These are phyloP conservation scores for Sporobolomyces roseus DNA, from an alignment of 768 basidiomycete species.

Conservation along the genomic window DNA sequence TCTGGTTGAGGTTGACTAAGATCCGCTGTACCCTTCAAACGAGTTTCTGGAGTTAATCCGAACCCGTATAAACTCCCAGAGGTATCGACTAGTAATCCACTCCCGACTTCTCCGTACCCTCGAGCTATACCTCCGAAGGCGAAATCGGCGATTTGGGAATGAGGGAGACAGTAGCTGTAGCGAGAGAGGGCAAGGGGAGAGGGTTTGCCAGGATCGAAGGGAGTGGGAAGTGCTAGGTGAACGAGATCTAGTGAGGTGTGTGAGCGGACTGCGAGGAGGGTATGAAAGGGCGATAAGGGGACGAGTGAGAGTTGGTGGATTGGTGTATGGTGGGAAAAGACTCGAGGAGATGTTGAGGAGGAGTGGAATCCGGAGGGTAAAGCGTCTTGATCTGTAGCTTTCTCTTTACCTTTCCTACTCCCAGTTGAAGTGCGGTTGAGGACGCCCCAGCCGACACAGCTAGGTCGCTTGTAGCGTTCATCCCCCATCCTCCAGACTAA, in stretches of 20 bases:
- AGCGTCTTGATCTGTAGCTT: neutral
- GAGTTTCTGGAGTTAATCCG: neutral
- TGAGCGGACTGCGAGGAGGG: constrained; percentile 23
- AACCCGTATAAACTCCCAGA: constrained; percentile 28
- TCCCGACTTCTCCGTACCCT: neutral
- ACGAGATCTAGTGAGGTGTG: constrained; percentile 24
- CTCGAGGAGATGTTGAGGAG: too few species aligned
- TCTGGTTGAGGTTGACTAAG: neutral
- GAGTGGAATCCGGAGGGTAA: neutral
- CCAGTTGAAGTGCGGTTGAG: neutral
- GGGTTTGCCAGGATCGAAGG: neutral
- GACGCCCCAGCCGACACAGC: constrained; percentile 14
- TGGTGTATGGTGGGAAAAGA: constrained; percentile 2
- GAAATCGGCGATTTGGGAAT: constrained; percentile 24
- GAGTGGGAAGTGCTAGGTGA: neutral
- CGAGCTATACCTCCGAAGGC: neutral
- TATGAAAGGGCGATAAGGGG: neutral
- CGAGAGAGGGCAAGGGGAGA: neutral
- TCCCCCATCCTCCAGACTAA: constrained; percentile 18
- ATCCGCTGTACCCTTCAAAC: too few species aligned
- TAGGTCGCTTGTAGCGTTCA: neutral
- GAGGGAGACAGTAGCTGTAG: constrained; percentile 9
- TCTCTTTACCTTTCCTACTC: constrained; percentile 1
- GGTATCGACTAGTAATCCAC: constrained; percentile 25
- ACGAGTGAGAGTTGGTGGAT: constrained; percentile 25